Evolutionary conservation across 2,329 filamentous ascomycete genomes (phyloP).

Genomic region (Sporothrix pseudoabietina): DNA sequence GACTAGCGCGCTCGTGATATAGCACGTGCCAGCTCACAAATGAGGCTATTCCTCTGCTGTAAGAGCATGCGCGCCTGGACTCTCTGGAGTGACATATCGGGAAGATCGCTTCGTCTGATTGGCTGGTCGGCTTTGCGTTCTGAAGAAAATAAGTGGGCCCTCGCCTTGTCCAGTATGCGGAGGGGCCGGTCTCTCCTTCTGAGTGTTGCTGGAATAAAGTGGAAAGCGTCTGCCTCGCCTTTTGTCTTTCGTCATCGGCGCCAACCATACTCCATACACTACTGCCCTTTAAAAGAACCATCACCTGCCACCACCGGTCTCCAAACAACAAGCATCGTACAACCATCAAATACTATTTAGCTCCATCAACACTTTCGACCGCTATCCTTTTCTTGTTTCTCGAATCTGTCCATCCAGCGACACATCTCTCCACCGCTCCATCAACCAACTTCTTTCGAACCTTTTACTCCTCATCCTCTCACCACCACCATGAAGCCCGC

Average conservation of each 20-base stretch:
- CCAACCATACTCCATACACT: not conserved
- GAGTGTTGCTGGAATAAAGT: not conserved
- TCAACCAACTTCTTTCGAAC: not conserved
- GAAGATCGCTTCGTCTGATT: not conserved
- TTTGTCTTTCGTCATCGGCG: constrained; percentile 23
- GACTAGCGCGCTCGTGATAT: not conserved
- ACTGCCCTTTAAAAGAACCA: not conserved
- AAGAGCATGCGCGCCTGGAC: not conserved
- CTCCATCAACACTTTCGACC: not conserved
- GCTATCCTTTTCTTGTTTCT: not conserved
- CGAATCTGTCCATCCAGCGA: not conserved
- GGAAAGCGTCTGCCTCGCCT: constrained; percentile 14
- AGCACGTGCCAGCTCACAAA: not conserved
- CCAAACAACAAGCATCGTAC: not conserved
- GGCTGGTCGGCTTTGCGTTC: not conserved
- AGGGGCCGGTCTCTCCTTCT: not conserved
- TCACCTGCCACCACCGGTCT: not conserved
- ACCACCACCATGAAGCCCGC: constrained; percentile 63
- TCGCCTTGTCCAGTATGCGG: not conserved
- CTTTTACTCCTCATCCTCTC: not conserved
- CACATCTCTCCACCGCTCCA: not conserved
- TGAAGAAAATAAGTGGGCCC: not conserved
- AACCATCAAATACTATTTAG: not conserved
- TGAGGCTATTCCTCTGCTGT: too few species aligned
- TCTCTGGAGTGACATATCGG: not conserved